Percentiles rank a stretch among this genome's conserved stretches.
Conservation (phyloP, 2,329 filamentous ascomycete genomes). For the Botrytis cinerea region DNA sequence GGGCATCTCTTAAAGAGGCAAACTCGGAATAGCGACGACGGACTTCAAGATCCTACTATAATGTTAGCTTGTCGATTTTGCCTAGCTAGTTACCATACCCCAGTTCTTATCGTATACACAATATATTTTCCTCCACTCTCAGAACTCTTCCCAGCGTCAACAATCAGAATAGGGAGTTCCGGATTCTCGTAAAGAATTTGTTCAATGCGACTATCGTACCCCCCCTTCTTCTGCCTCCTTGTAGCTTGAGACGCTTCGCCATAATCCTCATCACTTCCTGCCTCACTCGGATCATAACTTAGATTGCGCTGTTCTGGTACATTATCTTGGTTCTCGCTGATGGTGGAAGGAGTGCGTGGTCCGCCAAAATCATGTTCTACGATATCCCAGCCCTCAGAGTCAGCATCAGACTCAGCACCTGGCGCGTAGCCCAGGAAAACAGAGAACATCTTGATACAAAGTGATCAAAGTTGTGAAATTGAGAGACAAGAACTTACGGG, state of each 20-base stretch:
- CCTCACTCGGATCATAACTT: constrained; percentile 45
- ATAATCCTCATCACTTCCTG: constrained; percentile 54
- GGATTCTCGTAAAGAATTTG: constrained; percentile 97
- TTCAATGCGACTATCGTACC: constrained; percentile 93
- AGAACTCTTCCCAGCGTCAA: constrained; percentile 90
- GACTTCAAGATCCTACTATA: constrained; percentile 82
- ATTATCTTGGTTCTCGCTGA: constrained; percentile 58
- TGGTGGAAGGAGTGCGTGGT: constrained; percentile 56
- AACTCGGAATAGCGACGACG: constrained; percentile 96
- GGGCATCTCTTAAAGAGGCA: constrained; percentile 81
- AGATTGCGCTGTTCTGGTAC: constrained; percentile 29
- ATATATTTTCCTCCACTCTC: constrained; percentile 93
- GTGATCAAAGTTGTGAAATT: constrained; percentile 19
- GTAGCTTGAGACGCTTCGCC: constrained; percentile 46
- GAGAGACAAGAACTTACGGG: constrained; percentile 50
- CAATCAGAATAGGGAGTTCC: constrained; percentile 85
- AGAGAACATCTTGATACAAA: constrained; percentile 41
- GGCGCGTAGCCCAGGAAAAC: constrained; percentile 42
- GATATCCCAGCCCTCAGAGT: constrained; percentile 47
- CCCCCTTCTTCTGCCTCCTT: constrained; percentile 73
- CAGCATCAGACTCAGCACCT: constrained; percentile 43
- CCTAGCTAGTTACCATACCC: constrained; percentile 54
- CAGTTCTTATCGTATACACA: constrained; percentile 94
- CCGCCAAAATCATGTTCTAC: constrained; percentile 56
- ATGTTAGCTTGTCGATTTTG: constrained; percentile 29